Conservation (phyloP, 2,329 filamentous ascomycete species). For the Ophiostoma quercus region DNA sequence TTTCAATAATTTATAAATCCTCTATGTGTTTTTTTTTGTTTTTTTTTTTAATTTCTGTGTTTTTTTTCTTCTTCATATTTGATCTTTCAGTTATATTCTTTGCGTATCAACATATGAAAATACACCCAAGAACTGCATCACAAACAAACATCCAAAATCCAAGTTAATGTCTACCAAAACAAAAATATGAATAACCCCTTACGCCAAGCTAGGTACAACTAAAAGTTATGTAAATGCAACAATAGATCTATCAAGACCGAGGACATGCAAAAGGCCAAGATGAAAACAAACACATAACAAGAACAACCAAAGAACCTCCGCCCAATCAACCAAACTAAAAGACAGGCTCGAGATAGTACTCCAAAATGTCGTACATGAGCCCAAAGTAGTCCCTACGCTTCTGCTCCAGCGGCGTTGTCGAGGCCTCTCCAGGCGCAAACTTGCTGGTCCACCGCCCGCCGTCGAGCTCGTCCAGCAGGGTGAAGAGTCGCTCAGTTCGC, state of each 20-base stretch:
- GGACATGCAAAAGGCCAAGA: neutral
- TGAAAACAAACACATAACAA: neutral
- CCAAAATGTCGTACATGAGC: constrained; percentile 50
- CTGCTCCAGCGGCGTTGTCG: constrained; percentile 6
- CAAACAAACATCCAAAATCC: too few relatives aligned
- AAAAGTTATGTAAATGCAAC: neutral
- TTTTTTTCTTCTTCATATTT: too few relatives aligned
- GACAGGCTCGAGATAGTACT: constrained; percentile 47
- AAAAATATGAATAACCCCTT: neutral
- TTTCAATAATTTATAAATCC: too few relatives aligned
- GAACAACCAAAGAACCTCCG: neutral
- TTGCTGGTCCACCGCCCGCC: constrained; percentile 38
- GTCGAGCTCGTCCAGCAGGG: constrained; percentile 49
- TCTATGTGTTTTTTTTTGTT: too few relatives aligned
- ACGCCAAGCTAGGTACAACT: neutral
- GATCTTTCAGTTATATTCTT: neutral
- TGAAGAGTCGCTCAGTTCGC: constrained; percentile 40
- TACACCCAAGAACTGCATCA: too few relatives aligned
- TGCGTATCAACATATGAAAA: too few relatives aligned
- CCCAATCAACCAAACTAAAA: neutral
- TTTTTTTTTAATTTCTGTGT: too few relatives aligned
- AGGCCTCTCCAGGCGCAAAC: constrained; percentile 21
- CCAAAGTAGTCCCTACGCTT: constrained; percentile 39
- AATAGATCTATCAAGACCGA: neutral
- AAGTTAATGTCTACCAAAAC: neutral